phyloP scores from a whole-genome alignment of 108 stramenopile genomes.

The Cylindrotheca fusiformis region DNA sequence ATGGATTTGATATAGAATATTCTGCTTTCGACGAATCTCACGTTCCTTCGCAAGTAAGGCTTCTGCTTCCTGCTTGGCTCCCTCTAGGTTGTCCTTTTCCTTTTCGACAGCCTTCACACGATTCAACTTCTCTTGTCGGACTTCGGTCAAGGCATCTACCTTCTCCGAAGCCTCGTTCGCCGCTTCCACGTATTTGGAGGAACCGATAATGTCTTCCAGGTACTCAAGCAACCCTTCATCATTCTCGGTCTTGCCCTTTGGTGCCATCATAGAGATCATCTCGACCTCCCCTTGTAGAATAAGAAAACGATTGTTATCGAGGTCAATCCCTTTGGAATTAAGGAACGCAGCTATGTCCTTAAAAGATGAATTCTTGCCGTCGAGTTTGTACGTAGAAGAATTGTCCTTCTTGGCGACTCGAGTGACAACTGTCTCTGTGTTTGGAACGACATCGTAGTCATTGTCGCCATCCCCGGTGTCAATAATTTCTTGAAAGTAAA shows the following conservation, averaged over 20 bases:
- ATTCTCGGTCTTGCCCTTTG: constrained; percentile 92
- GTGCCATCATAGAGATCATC: constrained; percentile 99
- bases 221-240: constrained; percentile 99
- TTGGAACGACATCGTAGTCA: constrained; percentile 79
- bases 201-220: constrained; percentile 98
- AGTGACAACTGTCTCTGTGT: constrained; percentile 78
- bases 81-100: constrained; percentile 88
- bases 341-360: constrained; percentile 86
- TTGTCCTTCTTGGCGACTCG: constrained; percentile 86
- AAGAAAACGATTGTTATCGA: constrained; percentile 98
- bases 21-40: constrained; percentile 87
- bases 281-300: constrained; percentile 99
- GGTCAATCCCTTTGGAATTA: constrained; percentile 89
- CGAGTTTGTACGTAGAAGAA: constrained; percentile 85
- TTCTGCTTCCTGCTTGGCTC: constrained; percentile 90
- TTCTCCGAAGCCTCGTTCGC: constrained; percentile 80
- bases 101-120: constrained; percentile 96
- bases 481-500: constrained; percentile 92
- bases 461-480: constrained; percentile 80
- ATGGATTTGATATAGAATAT: constrained; percentile 84
- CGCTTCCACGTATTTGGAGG: constrained; percentile 88
- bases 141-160: constrained; percentile 81
- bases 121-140: constrained; percentile 89
- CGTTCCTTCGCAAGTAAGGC: constrained; percentile 79
- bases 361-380: constrained; percentile 86